phyloP scores from a whole-genome alignment of 306 rosid species.

The Rubus idaeus region DNA sequence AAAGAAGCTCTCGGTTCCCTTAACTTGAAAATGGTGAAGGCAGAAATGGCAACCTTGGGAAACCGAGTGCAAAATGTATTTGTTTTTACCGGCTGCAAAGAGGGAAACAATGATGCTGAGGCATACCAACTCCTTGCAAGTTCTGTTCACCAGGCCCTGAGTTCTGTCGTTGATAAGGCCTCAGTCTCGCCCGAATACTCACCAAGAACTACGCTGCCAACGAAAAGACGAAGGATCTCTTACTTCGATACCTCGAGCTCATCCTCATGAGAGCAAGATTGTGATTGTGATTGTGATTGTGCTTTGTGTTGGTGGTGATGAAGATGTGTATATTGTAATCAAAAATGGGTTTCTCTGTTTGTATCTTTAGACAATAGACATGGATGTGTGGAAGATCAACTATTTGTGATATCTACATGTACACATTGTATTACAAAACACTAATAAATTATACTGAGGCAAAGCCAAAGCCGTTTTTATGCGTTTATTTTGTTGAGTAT shows the following conservation, averaged over 20 bases:
- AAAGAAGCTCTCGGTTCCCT: constrained; percentile 65
- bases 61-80: constrained; percentile 58
- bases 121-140: constrained; percentile 43
- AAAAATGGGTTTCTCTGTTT: background rate
- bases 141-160: constrained; percentile 54
- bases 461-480: background rate
- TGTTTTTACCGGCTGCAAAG: constrained; percentile 46
- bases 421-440: background rate
- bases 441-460: background rate
- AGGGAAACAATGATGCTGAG: constrained; percentile 28
- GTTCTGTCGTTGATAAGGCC: constrained; percentile 63
- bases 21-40: constrained; percentile 47
- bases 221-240: constrained; percentile 56
- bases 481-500: background rate
- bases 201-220: constrained; percentile 47
- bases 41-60: constrained; percentile 81
- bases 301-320: background rate
- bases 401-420: constrained; percentile 3
- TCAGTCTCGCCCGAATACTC: constrained; percentile 58
- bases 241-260: constrained; percentile 49
- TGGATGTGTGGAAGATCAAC: constrained; percentile 15
- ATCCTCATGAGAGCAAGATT: constrained; percentile 30
- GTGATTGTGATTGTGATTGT: background rate
- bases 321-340: background rate
- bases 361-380: constrained; percentile 5